A percentile compares a stretch with the other conserved stretches of the same genome.
phyloP scores from a whole-genome alignment of 2,329 filamentous ascomycete genomes.

The Penicillium paneum region DNA sequence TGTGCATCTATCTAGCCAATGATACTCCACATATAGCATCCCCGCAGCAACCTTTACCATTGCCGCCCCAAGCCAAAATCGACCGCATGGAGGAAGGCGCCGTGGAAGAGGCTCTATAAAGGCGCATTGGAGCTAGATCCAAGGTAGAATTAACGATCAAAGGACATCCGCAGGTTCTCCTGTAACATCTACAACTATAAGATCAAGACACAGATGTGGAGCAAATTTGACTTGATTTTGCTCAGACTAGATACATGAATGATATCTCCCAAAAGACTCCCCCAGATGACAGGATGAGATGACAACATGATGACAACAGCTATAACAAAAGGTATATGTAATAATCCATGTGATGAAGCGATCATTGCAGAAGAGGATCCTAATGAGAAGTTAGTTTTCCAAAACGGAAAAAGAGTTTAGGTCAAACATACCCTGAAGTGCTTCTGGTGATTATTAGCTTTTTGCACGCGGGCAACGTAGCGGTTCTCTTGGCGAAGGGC shows the following conservation, averaged over 20 bases:
- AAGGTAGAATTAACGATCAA: too few species aligned
- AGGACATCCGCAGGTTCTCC: too few species aligned
- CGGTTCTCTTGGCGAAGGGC: constrained; percentile 61
- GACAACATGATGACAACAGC: not conserved
- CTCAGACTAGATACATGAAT: constrained; percentile 2
- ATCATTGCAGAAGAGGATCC: constrained; percentile 55
- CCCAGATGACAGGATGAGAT: not conserved
- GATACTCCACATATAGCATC: too few species aligned
- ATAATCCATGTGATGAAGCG: constrained; percentile 1
- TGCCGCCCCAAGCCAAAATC: too few species aligned
- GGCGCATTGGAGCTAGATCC: too few species aligned
- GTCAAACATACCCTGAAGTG: constrained; percentile 59
- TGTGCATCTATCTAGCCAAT: too few species aligned
- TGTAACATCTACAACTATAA: not conserved
- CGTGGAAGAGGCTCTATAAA: too few species aligned
- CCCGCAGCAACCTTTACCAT: too few species aligned
- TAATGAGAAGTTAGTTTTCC: constrained; percentile 25
- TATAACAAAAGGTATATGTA: constrained; percentile 7
- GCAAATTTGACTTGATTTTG: not conserved
- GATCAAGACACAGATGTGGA: not conserved
- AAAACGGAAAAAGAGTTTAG: not conserved
- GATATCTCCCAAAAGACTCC: not conserved
- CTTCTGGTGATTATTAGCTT: constrained; percentile 73
- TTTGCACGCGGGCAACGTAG: constrained; percentile 69
- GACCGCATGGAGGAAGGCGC: too few species aligned